A percentile compares a stretch with the other conserved stretches of the same genome.
Evolutionary conservation across 73 alveolate species (phyloP).

Genomic region (Tetrahymena elliotti): DNA sequence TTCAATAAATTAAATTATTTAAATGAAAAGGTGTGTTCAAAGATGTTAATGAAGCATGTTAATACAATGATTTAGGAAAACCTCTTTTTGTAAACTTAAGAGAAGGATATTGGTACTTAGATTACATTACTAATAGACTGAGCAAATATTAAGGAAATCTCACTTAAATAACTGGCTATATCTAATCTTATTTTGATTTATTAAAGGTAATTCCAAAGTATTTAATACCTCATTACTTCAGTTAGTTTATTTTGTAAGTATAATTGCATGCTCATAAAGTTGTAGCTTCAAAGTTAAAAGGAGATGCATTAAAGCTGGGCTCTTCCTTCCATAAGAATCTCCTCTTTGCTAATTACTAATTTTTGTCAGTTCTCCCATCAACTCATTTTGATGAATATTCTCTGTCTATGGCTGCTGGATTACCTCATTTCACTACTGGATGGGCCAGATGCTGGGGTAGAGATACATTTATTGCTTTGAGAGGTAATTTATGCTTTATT

Average conservation of each 20-base stretch:
- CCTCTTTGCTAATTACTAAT: constrained; percentile 8
- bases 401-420: constrained; percentile 87
- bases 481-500: constrained; percentile 59
- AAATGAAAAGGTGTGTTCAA: background rate
- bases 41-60: constrained; percentile 25
- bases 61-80: constrained; percentile 23
- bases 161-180: background rate
- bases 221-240: constrained; percentile 16
- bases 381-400: constrained; percentile 24
- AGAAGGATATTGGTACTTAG: constrained; percentile 92
- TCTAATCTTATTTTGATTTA: background rate
- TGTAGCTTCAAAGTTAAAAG: background rate
- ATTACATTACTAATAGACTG: constrained; percentile 66
- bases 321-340: constrained; percentile 6
- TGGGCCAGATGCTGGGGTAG: constrained; percentile 97
- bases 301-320: background rate
- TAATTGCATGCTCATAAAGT: background rate
- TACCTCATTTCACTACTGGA: constrained; percentile 95
- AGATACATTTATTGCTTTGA: constrained; percentile 93
- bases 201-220: constrained; percentile 1
- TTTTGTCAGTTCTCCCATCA: constrained; percentile 41
- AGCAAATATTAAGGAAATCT: background rate
- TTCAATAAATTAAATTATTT: too few species aligned
- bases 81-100: constrained; percentile 71
- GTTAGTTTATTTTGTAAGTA: background rate